Percentiles rank a stretch among this genome's conserved stretches.
phyloP scores from a whole-genome alignment of 306 rosid species.

The Trichosanthes truncata region DNA sequence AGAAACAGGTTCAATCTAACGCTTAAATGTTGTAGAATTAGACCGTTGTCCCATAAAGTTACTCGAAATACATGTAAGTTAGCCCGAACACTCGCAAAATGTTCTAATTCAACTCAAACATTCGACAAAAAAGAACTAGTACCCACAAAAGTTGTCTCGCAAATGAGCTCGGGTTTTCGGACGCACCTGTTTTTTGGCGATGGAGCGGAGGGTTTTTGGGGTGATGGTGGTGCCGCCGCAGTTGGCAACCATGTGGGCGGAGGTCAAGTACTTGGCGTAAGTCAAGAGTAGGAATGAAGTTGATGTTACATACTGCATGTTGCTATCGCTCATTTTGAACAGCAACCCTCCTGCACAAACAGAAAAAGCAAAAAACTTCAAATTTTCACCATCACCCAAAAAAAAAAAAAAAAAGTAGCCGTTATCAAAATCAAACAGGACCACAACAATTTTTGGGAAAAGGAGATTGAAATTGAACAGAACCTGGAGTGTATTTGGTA shows the following conservation, averaged over 20 bases:
- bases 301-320: conserved; percentile 94
- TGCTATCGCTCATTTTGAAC: conserved; percentile 76
- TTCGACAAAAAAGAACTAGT: too few relatives aligned
- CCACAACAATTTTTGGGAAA: conserved; percentile 11
- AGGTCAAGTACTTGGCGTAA: conserved; percentile 79
- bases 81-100: too few relatives aligned
- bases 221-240: conserved; percentile 61
- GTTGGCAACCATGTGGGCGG: conserved; percentile 41
- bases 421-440: conserved; percentile 32
- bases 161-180: not conserved
- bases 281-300: conserved; percentile 69
- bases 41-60: too few relatives aligned
- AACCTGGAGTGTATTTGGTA: conserved; percentile 68
- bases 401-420: conserved; percentile 16
- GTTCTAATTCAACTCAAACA: too few relatives aligned
- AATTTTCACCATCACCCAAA: not conserved
- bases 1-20: too few relatives aligned
- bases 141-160: too few relatives aligned
- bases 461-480: not conserved
- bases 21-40: too few relatives aligned
- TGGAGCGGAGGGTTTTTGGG: conserved; percentile 46
- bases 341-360: conserved; percentile 62
- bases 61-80: too few relatives aligned
- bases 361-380: not conserved
- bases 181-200: conserved; percentile 76